Evolutionary conservation across 306 rosid species (phyloP), one percentile per base, ranked within the genome.

Genomic region (Sicyos edulis): DNA sequence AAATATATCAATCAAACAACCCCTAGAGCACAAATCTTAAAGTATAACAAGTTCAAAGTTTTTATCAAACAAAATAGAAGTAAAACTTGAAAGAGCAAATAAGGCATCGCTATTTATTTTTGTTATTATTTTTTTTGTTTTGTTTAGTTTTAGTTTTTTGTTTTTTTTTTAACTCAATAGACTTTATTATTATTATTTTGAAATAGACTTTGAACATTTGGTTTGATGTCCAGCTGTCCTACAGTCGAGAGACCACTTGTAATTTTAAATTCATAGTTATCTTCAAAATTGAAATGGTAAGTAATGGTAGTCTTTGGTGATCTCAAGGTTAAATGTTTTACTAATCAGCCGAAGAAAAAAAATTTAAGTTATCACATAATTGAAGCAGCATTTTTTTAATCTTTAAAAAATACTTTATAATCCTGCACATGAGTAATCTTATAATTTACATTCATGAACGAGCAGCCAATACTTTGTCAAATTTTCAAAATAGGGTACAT

Each of bases 201-300:
- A 26, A 26, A 1, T 26, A 26, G 29, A 26, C 29, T 32, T 32
- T 32, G 6, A 32, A 32, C 50, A 75, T 73, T 74, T 78, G 89
- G 80, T 78, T 74, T 78, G 89, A 82, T 78, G 82, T 86, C 81
- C 62, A 79, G 73, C 85, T 91, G 97, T 91, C 89, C 76, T 79
- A 66, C 75, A 83, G 74, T 80, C 26, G 69, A 90, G 92, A 77
- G 85, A 87, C 97, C 86, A 72, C 56, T 73, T 77, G 22, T 29
- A 73, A 78, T 80, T 79, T 73, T 79, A 79, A 82, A 85, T 72
- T 75, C 79, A 67, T 77, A 29, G 49, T 68, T 77, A 64, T 74
- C 73, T 79, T 34, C 5, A 7, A 70, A 71, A 81, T 50, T 76
- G 75, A 76, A 78, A 70, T 66, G 51, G n/a, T 0, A 19, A 10